Base-by-base conservation (phyloP, 2,329 filamentous ascomycete species). In the Sphaerulina vaccinii region DNA sequence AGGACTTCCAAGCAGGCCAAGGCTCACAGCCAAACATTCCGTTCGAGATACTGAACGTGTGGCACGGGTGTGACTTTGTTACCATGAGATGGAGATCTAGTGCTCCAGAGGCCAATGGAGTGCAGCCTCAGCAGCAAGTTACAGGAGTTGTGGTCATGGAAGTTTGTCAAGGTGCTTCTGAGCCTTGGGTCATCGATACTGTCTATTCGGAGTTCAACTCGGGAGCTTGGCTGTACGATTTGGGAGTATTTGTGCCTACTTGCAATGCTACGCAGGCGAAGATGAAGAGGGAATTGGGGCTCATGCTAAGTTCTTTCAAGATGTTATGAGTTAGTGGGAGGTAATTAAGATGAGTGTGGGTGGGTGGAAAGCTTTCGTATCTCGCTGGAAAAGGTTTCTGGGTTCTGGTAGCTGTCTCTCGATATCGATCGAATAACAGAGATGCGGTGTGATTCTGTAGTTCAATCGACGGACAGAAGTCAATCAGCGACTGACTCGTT, bases 201-300 rank as follows among this genome's bases (percentile, higher is more conserved):
- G 60, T 67, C 44, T 65, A 63, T 50, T 64, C 63, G 5, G 64
- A 65, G 36, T 65, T 66, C 55, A 66, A 66, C 57, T 60, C 55
- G 11, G 63, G 61, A 13, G 64, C 64, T 15, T 66, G 64, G 64
- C 55, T 65, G 36, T 60, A 62, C 43, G 58, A 63, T 44, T 37
- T 57, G 29, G 62, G 60, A 13, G 50, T 62, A 18, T 62, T 64
- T 49, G 41, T 40, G 32, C 61, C 61, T 16, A 57, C 27, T 19
- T 59, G 56, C 43, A 45, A 54, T 32, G 37, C 48, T n/a, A 51
- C 42, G 19, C 13, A 22, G 8, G 27, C 33, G 9, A 49, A 51
- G 42, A 33, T 49, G 27, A 56, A 43, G 32, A 44, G 54, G 15
- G 51, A n/a, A n/a, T 23, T 43, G 18, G 48, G 48, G 8, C 19